Evolutionary conservation across 306 rosid species (phyloP).

Genomic region (Trifolium repens): DNA sequence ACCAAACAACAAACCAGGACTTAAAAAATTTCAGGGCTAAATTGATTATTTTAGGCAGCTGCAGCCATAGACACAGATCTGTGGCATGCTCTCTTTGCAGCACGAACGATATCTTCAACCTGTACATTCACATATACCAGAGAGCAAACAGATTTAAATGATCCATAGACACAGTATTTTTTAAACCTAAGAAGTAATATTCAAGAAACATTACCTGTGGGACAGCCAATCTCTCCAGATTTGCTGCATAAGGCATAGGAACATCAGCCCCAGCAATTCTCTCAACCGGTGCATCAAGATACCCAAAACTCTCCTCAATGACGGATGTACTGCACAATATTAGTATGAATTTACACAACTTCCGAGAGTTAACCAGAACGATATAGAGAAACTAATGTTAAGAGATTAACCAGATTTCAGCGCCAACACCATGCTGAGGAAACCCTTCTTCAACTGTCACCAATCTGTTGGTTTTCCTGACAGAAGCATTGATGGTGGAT

Average conservation of each 20-base stretch:
- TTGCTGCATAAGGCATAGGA: conserved; percentile 99
- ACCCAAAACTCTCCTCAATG: conserved; percentile 92
- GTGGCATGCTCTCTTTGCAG: conserved; percentile 91
- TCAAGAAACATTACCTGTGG: conserved; percentile 72
- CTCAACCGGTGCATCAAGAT: conserved; percentile 98
- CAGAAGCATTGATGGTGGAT: conserved; percentile 87
- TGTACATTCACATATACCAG: conserved; percentile 46
- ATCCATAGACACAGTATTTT: background rate
- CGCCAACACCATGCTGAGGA: conserved; percentile 99
- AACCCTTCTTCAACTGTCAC: conserved; percentile 98
- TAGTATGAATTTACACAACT: background rate
- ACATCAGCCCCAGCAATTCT: conserved; percentile 95
- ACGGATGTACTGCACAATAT: conserved; percentile 58
- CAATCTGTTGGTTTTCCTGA: conserved; percentile 90
- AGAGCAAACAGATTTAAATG: conserved; percentile 34
- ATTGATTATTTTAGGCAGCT: conserved; percentile 56
- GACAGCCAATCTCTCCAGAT: conserved; percentile 94
- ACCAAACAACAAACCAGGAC: conserved; percentile 52
- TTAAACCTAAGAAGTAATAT: conserved; percentile 20
- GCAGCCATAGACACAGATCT: conserved; percentile 79
- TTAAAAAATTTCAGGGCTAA: conserved; percentile 28
- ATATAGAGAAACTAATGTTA: background rate
- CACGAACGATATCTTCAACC: conserved; percentile 97
- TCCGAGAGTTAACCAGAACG: background rate
- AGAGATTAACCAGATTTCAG: conserved; percentile 70